These are phyloP conservation scores for Globisporangium lucens DNA, from an alignment of 352 stramenopile genomes.

Conservation along the genomic window DNA sequence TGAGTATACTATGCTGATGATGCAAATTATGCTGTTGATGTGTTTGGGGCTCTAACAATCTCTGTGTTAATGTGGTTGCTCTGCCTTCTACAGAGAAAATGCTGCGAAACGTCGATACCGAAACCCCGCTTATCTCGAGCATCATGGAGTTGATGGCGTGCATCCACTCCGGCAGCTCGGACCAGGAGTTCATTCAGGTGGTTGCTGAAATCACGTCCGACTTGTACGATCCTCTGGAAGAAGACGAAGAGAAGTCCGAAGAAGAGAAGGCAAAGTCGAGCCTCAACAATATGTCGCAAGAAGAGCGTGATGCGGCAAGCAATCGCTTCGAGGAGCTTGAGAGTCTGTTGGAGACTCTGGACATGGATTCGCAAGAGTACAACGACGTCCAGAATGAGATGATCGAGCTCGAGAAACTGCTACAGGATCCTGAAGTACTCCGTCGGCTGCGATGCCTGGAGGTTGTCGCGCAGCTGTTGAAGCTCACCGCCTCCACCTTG, in stretches of 20 bases:
- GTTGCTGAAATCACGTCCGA: slow-evolving; percentile 77
- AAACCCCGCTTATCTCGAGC: slow-evolving; percentile 52
- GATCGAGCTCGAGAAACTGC: slow-evolving; percentile 54
- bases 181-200: slow-evolving; percentile 77
- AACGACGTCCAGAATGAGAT: slow-evolving; percentile 59
- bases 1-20: slow-evolving; percentile 24
- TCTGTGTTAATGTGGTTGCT: slow-evolving; percentile 8
- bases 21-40: background rate
- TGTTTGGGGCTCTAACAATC: background rate
- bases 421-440: slow-evolving; percentile 71
- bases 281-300: slow-evolving; percentile 36
- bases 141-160: slow-evolving; percentile 79
- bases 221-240: slow-evolving; percentile 70
- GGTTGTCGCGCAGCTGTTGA: slow-evolving; percentile 69
- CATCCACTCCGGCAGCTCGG: slow-evolving; percentile 61
- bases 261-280: slow-evolving; percentile 22
- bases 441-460: slow-evolving; percentile 72
- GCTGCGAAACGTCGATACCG: slow-evolving; percentile 50
- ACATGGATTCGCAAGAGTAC: slow-evolving; percentile 62
- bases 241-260: slow-evolving; percentile 19
- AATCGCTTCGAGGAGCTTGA: slow-evolving; percentile 68
- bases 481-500: slow-evolving; percentile 64
- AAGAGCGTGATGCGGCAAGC: slow-evolving; percentile 51
- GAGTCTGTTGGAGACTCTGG: slow-evolving; percentile 45
- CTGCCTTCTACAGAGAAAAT: slow-evolving; percentile 41